Evolutionary conservation across 2,329 filamentous ascomycete species (phyloP).

Genomic region (Akanthomyces lecanii): DNA sequence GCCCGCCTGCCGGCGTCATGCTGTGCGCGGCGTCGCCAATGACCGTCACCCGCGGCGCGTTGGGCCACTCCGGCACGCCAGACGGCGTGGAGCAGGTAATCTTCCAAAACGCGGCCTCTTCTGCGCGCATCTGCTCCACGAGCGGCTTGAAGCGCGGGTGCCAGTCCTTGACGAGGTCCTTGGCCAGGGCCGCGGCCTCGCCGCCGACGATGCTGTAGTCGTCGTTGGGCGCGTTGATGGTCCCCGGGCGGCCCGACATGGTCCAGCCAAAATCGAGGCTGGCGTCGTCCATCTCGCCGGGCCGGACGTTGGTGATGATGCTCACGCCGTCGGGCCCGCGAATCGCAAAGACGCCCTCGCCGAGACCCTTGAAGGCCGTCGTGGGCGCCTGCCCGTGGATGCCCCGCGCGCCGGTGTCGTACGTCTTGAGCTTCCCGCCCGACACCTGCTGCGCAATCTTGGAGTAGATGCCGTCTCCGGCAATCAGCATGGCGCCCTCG

Average conservation of each 20-base stretch:
- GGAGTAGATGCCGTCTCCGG: conserved; percentile 60
- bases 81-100: conserved; percentile 59
- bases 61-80: conserved; percentile 57
- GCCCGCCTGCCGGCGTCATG: conserved; percentile 55
- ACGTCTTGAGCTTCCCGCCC: conserved; percentile 54
- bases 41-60: conserved; percentile 53
- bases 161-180: conserved; percentile 50
- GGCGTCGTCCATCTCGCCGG: conserved; percentile 56
- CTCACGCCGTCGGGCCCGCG: conserved; percentile 44
- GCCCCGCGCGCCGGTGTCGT: conserved; percentile 58
- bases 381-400: conserved; percentile 63
- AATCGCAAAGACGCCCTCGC: conserved; percentile 57
- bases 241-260: conserved; percentile 53
- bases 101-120: conserved; percentile 61
- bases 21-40: conserved; percentile 55
- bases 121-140: conserved; percentile 53
- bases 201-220: conserved; percentile 55
- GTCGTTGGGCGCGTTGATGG: conserved; percentile 55
- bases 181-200: conserved; percentile 54
- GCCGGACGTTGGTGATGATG: conserved; percentile 60
- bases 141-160: conserved; percentile 51
- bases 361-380: conserved; percentile 55
- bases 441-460: conserved; percentile 57
- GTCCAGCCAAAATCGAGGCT: conserved; percentile 60
- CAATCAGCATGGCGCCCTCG: conserved; percentile 56